Evolutionary conservation across 805 yeast species (phyloP).

Genomic region (Saturnispora gosingensis): DNA sequence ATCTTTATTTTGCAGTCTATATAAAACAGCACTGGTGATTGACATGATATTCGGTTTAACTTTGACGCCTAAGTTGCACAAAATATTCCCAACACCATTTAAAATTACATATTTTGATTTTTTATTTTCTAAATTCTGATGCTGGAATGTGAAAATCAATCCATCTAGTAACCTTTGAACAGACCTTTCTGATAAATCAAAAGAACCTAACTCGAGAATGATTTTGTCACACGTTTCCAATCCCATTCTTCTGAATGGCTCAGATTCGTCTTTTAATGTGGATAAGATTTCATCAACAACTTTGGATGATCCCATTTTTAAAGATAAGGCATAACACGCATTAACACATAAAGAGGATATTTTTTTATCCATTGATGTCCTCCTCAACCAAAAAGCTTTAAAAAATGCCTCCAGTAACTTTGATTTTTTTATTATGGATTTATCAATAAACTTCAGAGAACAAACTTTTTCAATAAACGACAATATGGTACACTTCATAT

Average conservation of each 20-base stretch:
- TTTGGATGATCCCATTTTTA: conserved; percentile 54
- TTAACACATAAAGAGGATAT: conserved; percentile 54
- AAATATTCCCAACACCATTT: conserved; percentile 54
- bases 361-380: conserved; percentile 63
- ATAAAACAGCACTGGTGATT: conserved; percentile 61
- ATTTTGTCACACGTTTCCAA: conserved; percentile 59
- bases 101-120: conserved; percentile 32
- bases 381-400: conserved; percentile 69
- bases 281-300: conserved; percentile 49
- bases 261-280: conserved; percentile 73
- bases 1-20: conserved; percentile 60
- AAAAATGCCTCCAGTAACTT: conserved; percentile 52
- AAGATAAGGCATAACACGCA: conserved; percentile 59
- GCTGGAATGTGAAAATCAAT: conserved; percentile 68
- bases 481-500: conserved; percentile 69
- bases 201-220: conserved; percentile 39
- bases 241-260: conserved; percentile 69
- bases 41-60: conserved; percentile 64
- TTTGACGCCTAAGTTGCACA: conserved; percentile 52
- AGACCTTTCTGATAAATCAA: conserved; percentile 51
- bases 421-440: conserved; percentile 38
- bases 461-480: conserved; percentile 61
- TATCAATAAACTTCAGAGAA: conserved; percentile 47
- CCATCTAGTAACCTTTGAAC: conserved; percentile 72
- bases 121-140: conserved; percentile 51